These are phyloP conservation scores for Cutaneotrichosporon sp. DNA, from an alignment of 1,284 basidiomycete genomes.

Conservation along the genomic window DNA sequence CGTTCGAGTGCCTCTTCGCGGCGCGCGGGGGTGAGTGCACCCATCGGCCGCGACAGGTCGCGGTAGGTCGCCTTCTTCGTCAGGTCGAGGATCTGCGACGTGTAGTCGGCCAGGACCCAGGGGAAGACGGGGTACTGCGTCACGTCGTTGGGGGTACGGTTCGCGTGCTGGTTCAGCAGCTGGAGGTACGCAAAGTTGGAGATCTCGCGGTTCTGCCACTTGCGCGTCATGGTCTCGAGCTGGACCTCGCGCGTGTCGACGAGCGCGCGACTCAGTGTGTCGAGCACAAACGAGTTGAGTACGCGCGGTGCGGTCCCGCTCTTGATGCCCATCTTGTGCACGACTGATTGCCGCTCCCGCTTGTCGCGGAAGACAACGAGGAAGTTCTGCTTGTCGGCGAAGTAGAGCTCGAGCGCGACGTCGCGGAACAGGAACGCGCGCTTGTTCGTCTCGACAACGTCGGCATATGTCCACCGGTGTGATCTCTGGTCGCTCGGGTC, in stretches of 20 bases:
- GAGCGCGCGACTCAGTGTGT: constrained; percentile 50
- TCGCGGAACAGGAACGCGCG: constrained; percentile 86
- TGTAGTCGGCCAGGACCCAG: constrained; percentile 83
- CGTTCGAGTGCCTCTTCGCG: constrained; percentile 71
- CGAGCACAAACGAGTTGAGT: constrained; percentile 53
- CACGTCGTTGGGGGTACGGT: constrained; percentile 83
- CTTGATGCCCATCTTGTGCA: constrained; percentile 60
- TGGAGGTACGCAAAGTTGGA: constrained; percentile 85
- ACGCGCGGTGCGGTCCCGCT: constrained; percentile 45
- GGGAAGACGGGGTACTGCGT: constrained; percentile 95
- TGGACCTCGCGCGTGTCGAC: constrained; percentile 50
- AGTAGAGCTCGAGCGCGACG: constrained; percentile 88
- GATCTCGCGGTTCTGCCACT: constrained; percentile 84
- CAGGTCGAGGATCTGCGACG: constrained; percentile 72
- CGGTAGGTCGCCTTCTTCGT: constrained; percentile 67
- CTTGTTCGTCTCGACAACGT: constrained; percentile 75
- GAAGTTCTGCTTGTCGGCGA: constrained; percentile 81
- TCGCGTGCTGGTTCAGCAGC: constrained; percentile 83
- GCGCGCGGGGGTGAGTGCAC: constrained; percentile 75
- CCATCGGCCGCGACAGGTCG: constrained; percentile 80
- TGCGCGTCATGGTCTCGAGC: constrained; percentile 56
- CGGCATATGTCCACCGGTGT: constrained; percentile 76
- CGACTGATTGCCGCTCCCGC: constrained; percentile 64
- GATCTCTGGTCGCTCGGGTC: constrained; percentile 70
- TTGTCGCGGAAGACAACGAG: constrained; percentile 75